phyloP scores from a whole-genome alignment of 257 asterid genomes.

The Solanum dulcamara region DNA sequence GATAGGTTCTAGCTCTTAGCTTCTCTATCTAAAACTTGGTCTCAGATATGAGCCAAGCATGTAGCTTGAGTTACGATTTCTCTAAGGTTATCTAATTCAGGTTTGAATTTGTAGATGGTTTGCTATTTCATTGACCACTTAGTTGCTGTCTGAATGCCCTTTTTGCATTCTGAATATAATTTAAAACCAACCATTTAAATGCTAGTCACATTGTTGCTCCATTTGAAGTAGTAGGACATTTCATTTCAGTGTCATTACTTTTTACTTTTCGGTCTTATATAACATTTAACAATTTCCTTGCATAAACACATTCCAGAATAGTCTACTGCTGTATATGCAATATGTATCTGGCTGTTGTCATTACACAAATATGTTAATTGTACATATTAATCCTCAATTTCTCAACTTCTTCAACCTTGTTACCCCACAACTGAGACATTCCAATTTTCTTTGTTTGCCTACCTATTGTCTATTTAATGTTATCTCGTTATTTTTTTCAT shows the following conservation, averaged over 20 bases:
- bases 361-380: not conserved
- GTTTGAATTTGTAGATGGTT: not conserved
- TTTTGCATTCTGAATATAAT: not conserved
- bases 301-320: not conserved
- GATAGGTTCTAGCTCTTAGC: not conserved
- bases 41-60: not conserved
- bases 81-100: not conserved
- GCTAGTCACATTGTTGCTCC: not conserved
- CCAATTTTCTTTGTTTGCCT: not conserved
- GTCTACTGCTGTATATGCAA: not conserved
- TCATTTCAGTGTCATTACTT: not conserved
- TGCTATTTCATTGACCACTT: not conserved
- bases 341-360: not conserved
- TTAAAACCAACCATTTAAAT: not conserved
- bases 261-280: not conserved
- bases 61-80: not conserved
- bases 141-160: not conserved
- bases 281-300: not conserved
- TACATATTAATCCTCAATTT: not conserved
- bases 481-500: not conserved
- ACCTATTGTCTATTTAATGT: not conserved
- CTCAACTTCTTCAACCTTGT: not conserved
- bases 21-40: not conserved
- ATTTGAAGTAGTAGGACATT: not conserved
- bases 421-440: not conserved